Evolutionary conservation across 106 monocot genomes (phyloP).

Genomic region (Phalaenopsis equestris): DNA sequence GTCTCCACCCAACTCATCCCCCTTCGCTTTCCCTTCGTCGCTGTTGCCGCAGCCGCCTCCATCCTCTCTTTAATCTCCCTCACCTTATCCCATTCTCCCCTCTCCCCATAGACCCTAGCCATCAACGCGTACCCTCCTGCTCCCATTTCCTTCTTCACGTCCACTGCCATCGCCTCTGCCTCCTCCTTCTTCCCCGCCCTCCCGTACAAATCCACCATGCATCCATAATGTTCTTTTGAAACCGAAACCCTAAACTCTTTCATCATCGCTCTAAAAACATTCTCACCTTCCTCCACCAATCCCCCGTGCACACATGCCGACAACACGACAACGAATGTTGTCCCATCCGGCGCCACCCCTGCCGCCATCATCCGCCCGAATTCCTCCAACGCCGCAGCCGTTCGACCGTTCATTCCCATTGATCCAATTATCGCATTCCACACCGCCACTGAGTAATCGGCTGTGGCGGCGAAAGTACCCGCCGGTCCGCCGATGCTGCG

Average conservation of each 20-base stretch:
- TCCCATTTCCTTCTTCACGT: slow-evolving; percentile 8
- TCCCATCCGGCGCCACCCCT: slow-evolving; percentile 2
- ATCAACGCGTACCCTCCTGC: slow-evolving; percentile 7
- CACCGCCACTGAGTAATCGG: neutral
- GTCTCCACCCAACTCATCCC: slow-evolving; percentile 15
- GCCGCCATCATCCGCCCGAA: neutral
- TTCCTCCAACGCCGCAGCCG: neutral
- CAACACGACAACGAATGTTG: slow-evolving; percentile 18
- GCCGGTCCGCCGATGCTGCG: neutral
- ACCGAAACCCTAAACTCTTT: slow-evolving; percentile 9
- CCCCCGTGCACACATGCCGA: slow-evolving; percentile 23
- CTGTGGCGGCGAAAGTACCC: slow-evolving; percentile 2
- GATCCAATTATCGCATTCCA: slow-evolving; percentile 23
- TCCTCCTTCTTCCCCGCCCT: slow-evolving; percentile 13
- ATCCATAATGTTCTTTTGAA: slow-evolving; percentile 17
- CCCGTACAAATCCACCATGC: slow-evolving; percentile 21
- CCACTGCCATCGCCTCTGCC: slow-evolving; percentile 10
- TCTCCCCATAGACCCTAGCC: slow-evolving; percentile 21
- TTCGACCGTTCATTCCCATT: slow-evolving; percentile 9
- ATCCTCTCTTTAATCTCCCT: slow-evolving; percentile 23
- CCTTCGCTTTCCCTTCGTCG: slow-evolving; percentile 4
- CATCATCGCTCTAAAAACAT: slow-evolving; percentile 11
- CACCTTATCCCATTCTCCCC: slow-evolving; percentile 19
- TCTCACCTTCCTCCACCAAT: slow-evolving; percentile 17
- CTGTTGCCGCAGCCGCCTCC: neutral